phyloP scores from a whole-genome alignment of 257 asterid genomes.

The Paulownia fortunei region DNA sequence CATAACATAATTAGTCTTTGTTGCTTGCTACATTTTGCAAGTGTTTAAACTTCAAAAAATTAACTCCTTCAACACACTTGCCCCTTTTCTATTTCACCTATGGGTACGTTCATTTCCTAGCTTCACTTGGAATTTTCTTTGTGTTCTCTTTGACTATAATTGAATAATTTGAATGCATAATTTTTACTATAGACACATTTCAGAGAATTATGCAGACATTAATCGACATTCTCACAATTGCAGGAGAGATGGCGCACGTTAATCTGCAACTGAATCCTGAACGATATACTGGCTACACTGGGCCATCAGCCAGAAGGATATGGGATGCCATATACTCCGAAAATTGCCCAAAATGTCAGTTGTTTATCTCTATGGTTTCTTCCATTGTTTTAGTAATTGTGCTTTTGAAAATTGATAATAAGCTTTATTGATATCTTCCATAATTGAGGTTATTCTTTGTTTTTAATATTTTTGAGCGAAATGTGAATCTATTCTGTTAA shows the following conservation, averaged over 20 bases:
- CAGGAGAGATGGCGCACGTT: constrained; percentile 95
- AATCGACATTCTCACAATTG: constrained; percentile 31
- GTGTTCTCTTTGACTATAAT: not conserved
- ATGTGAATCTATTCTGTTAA: constrained; percentile 12
- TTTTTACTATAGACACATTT: too few relatives aligned
- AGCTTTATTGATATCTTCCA: not conserved
- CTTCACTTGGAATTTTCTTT: not conserved
- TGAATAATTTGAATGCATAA: not conserved
- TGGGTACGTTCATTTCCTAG: not conserved
- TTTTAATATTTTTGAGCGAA: constrained; percentile 1
- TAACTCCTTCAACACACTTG: not conserved
- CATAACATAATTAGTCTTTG: too few relatives aligned
- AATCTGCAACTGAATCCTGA: constrained; percentile 92
- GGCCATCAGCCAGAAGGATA: constrained; percentile 92
- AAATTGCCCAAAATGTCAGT: constrained; percentile 91
- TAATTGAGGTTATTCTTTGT: not conserved
- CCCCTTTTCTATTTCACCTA: not conserved
- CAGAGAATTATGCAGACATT: constrained; percentile 17
- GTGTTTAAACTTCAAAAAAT: not conserved
- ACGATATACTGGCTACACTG: constrained; percentile 91
- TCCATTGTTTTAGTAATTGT: constrained; percentile 21
- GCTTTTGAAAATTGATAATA: constrained; percentile 12
- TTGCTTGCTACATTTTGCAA: too few relatives aligned
- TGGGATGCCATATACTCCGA: constrained; percentile 95
- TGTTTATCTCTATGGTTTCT: constrained; percentile 16